Base-by-base conservation (phyloP, 768 basidiomycete genomes). In the Boletus fagicola region DNA sequence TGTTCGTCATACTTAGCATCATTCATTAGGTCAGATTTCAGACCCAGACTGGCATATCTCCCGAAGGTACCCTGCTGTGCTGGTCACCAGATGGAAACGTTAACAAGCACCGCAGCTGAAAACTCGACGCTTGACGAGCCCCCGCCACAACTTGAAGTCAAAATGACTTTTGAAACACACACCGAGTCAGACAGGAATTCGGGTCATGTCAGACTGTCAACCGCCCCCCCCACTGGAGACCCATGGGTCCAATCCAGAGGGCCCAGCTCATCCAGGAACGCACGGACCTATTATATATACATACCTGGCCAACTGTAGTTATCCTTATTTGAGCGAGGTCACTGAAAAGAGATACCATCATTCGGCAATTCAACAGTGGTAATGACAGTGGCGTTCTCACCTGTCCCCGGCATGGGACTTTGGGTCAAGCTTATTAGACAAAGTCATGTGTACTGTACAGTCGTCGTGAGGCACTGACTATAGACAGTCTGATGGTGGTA, bases 41-140 rank as follows among this genome's bases (percentile, higher is more conserved):
- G 24, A 33, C 33, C 15, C 39, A 40, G 39, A 30, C 13, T n/a
- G 39, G 7, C 15, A 30, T 9, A 9, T 30, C 30, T 8, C 28
- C 48, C 18, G 11, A 30, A 31, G 30, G 18, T 13, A 31, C 46
- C 24, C 20, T 46, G 5, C 18, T 28, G 26, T 16, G 26, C 31
- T 16, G 24, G n/a, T 40, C 51, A 45, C 22, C 20, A 20, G 40
- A 31, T 33, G 3, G 40, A 46, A 53, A 45, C 16, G 22, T 4
- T 4, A 7, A 15, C 48, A 18, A 28, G 46, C 5, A 22, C 10
- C 4, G 20, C n/a, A 20, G 8, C 28, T 6, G 36, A 12, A 31
- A 31, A 48, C 33, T 43, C 46, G 51, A 54, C 56, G n/a, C 33
- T 35, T 53, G 50, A 54, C 56, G 13, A 45, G 50, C 44, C 51